Evolutionary conservation across 208 protist species (phyloP).

Genomic region (Sergeia podlipaevii): DNA sequence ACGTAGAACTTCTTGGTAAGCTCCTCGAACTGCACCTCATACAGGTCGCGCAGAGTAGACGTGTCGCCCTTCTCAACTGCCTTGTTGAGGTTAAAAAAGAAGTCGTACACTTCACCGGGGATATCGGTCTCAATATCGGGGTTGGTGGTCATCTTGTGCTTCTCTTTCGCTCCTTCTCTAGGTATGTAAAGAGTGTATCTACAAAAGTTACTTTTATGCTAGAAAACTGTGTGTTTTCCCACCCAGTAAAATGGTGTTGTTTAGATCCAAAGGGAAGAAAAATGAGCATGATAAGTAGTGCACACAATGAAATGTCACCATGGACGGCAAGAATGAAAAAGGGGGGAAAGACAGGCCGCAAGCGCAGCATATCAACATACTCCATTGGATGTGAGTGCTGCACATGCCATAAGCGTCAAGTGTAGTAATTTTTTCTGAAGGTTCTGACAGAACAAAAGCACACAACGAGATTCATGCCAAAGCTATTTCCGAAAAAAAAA

Average conservation of each 20-base stretch:
- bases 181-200: too few relatives aligned
- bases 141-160: slow-evolving; percentile 69
- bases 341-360: neutral
- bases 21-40: slow-evolving; percentile 71
- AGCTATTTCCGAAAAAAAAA: slow-evolving; percentile 1
- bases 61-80: slow-evolving; percentile 71
- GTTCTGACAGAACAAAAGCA: slow-evolving; percentile 3
- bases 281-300: neutral
- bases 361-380: neutral
- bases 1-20: slow-evolving; percentile 79
- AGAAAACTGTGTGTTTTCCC: too few relatives aligned
- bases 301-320: neutral
- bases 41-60: slow-evolving; percentile 65
- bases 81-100: slow-evolving; percentile 68
- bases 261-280: neutral
- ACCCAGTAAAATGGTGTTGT: too few relatives aligned
- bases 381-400: neutral
- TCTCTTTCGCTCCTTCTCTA: slow-evolving; percentile 2
- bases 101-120: slow-evolving; percentile 69
- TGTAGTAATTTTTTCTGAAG: too few relatives aligned
- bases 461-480: too few relatives aligned
- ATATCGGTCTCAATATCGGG: slow-evolving; percentile 90
- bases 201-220: too few relatives aligned
- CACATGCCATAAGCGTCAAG: too few relatives aligned
- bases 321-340: neutral